phyloP scores from a whole-genome alignment of 805 yeast genomes.

The Danielia reshetovae region DNA sequence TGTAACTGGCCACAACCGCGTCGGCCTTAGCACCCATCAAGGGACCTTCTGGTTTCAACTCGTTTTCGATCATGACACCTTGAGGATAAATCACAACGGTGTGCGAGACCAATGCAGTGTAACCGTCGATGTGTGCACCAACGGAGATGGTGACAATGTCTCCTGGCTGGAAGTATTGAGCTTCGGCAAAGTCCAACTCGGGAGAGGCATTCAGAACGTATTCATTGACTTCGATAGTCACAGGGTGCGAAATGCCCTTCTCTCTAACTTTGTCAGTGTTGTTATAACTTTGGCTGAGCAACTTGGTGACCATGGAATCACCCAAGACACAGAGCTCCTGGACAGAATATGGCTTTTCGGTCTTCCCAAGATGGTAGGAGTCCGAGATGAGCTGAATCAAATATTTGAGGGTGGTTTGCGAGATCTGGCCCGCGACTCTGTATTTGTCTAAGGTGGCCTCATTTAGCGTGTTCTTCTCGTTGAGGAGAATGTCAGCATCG shows the following conservation, averaged over 20 bases:
- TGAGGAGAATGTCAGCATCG: conserved; percentile 68
- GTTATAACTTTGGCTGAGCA: conserved; percentile 58
- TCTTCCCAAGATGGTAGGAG: conserved; percentile 58
- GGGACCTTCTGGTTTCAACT: conserved; percentile 65
- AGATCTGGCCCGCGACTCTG: conserved; percentile 82
- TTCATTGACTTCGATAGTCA: conserved; percentile 79
- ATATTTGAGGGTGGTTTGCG: conserved; percentile 77
- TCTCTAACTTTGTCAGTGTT: conserved; percentile 58
- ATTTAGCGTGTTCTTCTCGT: conserved; percentile 65
- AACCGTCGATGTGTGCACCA: conserved; percentile 95
- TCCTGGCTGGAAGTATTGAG: conserved; percentile 55
- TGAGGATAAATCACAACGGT: conserved; percentile 81
- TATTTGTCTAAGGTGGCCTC: conserved; percentile 71
- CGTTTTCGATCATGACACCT: conserved; percentile 35
- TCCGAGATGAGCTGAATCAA: conserved; percentile 64
- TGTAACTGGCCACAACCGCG: conserved; percentile 81
- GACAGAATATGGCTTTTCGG: conserved; percentile 44
- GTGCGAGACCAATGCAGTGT: conserved; percentile 82
- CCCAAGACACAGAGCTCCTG: conserved; percentile 79
- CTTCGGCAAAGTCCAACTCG: conserved; percentile 60
- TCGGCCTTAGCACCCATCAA: conserved; percentile 82
- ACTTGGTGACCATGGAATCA: conserved; percentile 65
- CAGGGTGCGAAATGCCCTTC: conserved; percentile 93
- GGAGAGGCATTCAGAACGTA: conserved; percentile 80
- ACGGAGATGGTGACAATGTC: conserved; percentile 81